Evolutionary conservation across 2,329 filamentous ascomycete genomes (phyloP).

Genomic region (Diaporthe ampelina): DNA sequence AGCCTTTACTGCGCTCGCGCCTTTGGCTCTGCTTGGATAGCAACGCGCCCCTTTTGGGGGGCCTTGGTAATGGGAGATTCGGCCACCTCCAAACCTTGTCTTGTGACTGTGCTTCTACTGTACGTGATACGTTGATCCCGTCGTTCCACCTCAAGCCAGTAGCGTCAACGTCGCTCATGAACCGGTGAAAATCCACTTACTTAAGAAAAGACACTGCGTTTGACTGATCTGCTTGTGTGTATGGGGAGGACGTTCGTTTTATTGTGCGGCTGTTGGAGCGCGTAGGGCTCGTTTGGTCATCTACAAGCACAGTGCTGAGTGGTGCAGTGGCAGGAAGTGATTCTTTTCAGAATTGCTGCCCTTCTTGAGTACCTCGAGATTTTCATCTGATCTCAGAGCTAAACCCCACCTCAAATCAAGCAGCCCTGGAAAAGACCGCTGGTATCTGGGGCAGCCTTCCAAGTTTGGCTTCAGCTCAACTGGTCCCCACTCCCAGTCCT

Average conservation of each 20-base stretch:
- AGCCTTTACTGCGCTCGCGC: constrained; percentile 44
- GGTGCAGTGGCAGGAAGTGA: too few relatives aligned
- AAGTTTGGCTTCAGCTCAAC: too few relatives aligned
- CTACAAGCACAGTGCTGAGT: too few relatives aligned
- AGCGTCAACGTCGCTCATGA: too few relatives aligned
- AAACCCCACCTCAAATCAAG: too few relatives aligned
- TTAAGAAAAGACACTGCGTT: neutral
- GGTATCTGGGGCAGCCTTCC: neutral
- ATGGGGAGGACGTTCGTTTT: neutral
- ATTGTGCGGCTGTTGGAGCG: too few relatives aligned
- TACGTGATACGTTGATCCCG: neutral
- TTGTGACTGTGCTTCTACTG: neutral
- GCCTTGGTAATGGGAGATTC: constrained; percentile 55
- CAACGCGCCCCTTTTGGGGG: constrained; percentile 49
- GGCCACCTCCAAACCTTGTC: constrained; percentile 51
- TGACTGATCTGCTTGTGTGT: neutral
- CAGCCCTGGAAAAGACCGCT: neutral
- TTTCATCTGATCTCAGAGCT: neutral
- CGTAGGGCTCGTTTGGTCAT: too few relatives aligned
- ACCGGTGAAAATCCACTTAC: neutral
- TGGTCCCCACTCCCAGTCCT: too few relatives aligned
- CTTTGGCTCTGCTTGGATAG: constrained; percentile 45
- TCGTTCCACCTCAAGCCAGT: neutral
- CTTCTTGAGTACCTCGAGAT: too few relatives aligned
- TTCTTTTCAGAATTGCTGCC: neutral